Evolutionary conservation across 108 stramenopile genomes (phyloP).

Genomic region (Schizochytrium sp.): DNA sequence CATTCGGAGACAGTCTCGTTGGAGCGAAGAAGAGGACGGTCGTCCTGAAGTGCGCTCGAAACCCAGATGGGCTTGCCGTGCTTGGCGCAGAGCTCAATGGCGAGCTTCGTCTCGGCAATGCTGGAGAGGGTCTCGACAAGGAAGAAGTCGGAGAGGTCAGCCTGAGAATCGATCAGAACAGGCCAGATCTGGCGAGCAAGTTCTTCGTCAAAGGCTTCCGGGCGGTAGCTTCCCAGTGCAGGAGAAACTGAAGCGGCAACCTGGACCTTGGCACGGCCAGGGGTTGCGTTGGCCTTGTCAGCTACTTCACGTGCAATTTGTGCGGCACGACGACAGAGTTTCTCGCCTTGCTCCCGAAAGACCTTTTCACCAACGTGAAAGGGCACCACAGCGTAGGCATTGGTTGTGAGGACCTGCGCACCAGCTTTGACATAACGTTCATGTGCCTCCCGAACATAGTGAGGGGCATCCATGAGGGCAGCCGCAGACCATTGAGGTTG

Average conservation of each 20-base stretch:
- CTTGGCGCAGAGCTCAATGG: background rate
- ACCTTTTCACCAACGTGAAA: background rate
- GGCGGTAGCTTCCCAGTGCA: background rate
- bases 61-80: constrained; percentile 11
- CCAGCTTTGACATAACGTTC: background rate
- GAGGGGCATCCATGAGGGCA: background rate
- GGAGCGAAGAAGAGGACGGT: background rate
- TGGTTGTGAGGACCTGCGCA: constrained; percentile 1
- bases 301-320: background rate
- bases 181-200: background rate
- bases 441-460: background rate
- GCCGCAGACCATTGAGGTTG: background rate
- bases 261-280: background rate
- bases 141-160: background rate
- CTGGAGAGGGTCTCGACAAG: background rate
- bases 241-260: background rate
- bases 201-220: background rate
- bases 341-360: background rate
- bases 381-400: constrained; percentile 23
- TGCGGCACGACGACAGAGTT: background rate
- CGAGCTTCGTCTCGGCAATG: background rate
- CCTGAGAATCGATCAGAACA: background rate
- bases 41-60: background rate
- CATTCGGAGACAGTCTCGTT: background rate
- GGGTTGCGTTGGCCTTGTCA: background rate